Evolutionary conservation across 2,329 filamentous ascomycete genomes (phyloP), one percentile per base, ranked within the genome.

Genomic region (Whalleya microplaca): DNA sequence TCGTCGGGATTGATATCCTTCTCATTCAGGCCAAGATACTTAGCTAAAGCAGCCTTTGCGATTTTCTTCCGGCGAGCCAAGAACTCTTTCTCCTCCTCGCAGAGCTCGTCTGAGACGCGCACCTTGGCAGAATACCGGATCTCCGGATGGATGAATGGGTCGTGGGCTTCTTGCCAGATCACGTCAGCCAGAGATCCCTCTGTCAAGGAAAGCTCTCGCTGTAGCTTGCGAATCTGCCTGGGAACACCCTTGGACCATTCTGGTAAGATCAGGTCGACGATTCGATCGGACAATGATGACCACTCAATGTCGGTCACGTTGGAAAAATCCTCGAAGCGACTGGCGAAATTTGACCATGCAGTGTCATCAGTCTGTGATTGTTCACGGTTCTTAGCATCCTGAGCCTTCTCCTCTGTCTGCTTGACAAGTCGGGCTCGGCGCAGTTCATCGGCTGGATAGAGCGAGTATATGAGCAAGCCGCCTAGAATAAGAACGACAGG

Each of bases 111-210:
- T 0, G 93, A 95, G 3, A 98, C 86, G 20, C 95, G 85, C 1
- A 99, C 95, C 19, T 78, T 80, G 18, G 94, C 93, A 41, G 91
- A 85, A 76, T 89, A 92, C 29, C 85, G 78, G 55, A 98, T 96
- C 71, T 99, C 95, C 0, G 94, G 94, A 65, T 98, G 91, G 60
- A 90, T 80, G 46, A 85, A 80, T 0, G 92, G 86, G 69, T 98
- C 91, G 55, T 92, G 90, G 0, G 95, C 92, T 67, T 98, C 94
- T 62, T 82, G 80, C 95, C 95, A 98, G 56, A 99, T 95, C 64
- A 97, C 91, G 69, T 96, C 89, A 12, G 94, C 92, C 42, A 99
- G 78, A 0, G 92, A 96, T 1, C 92, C 94, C 0, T 92, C 90
- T 0, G 89, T 85, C 85, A 95, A 89, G 32, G 91, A 95, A 16